phyloP scores from a whole-genome alignment of 352 stramenopile genomes.

The Pythium sukuiense region DNA sequence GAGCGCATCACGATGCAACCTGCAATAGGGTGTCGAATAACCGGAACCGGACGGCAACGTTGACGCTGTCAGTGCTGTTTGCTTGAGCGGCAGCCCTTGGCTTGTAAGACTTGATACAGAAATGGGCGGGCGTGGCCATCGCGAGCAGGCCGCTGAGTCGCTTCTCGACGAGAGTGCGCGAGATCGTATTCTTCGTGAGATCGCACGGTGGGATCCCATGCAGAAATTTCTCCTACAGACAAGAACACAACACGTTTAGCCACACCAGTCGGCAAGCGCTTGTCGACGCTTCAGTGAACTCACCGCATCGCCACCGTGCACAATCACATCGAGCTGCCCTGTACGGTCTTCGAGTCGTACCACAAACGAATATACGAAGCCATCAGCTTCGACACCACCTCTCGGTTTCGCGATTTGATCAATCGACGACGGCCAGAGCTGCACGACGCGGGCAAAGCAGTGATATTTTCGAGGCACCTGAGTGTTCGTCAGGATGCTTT shows the following conservation, averaged over 20 bases:
- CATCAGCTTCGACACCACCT: conserved; percentile 7
- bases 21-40: conserved; percentile 70
- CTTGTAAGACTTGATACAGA: conserved; percentile 74
- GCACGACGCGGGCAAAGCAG: conserved; percentile 44
- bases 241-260: background rate
- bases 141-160: conserved; percentile 39
- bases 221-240: conserved; percentile 59
- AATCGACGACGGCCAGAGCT: conserved; percentile 51
- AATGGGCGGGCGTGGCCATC: conserved; percentile 36
- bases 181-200: conserved; percentile 50
- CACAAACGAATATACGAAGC: conserved; percentile 73
- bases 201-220: conserved; percentile 71
- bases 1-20: background rate
- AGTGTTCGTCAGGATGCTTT: conserved; percentile 30
- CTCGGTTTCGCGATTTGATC: conserved; percentile 54
- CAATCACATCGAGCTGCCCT: conserved; percentile 59
- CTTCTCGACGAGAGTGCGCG: conserved; percentile 51
- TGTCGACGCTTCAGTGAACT: conserved; percentile 17
- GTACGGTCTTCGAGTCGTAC: conserved; percentile 51
- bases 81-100: conserved; percentile 21
- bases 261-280: background rate
- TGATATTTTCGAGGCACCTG: conserved; percentile 67
- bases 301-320: conserved; percentile 73
- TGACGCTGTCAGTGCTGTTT: background rate
- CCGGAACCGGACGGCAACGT: conserved; percentile 50